phyloP scores from a whole-genome alignment of 2,329 filamentous ascomycete species.

The Didymella segeticola region DNA sequence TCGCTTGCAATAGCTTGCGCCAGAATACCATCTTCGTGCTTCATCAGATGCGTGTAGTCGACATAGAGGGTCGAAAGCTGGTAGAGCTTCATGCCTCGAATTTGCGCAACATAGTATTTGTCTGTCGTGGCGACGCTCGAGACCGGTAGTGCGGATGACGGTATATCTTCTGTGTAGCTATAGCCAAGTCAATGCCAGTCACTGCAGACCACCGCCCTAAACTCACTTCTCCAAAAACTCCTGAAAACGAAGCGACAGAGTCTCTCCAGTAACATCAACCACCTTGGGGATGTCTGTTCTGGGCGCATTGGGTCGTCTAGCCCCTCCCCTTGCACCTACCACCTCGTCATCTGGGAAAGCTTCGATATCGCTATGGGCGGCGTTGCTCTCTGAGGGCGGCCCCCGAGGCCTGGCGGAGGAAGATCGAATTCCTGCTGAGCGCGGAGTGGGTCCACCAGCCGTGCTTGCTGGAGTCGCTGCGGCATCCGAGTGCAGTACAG shows the following conservation, averaged over 20 bases:
- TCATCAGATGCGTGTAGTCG: slow-evolving; percentile 83
- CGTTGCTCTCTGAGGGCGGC: slow-evolving; percentile 59
- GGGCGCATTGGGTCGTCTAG: slow-evolving; percentile 50
- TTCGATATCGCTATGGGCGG: slow-evolving; percentile 62
- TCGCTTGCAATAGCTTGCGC: slow-evolving; percentile 86
- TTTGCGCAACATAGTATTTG: slow-evolving; percentile 85
- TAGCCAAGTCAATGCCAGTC: slow-evolving; percentile 15
- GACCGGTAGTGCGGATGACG: slow-evolving; percentile 67
- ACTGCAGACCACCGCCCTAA: background rate
- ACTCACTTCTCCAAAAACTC: slow-evolving; percentile 77
- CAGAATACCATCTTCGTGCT: slow-evolving; percentile 78
- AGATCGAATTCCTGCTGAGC: slow-evolving; percentile 50
- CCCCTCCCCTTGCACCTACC: slow-evolving; percentile 58
- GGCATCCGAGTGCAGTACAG: slow-evolving; percentile 57
- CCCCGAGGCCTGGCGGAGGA: slow-evolving; percentile 64
- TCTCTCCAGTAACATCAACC: slow-evolving; percentile 76
- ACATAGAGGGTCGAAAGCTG: slow-evolving; percentile 85
- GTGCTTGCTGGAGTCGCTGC: slow-evolving; percentile 49
- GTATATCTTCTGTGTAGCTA: slow-evolving; percentile 72
- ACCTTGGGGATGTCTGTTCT: slow-evolving; percentile 71
- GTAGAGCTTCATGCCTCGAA: slow-evolving; percentile 76
- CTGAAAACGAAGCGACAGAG: slow-evolving; percentile 78
- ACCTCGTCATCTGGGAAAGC: slow-evolving; percentile 68
- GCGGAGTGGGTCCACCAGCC: slow-evolving; percentile 44
- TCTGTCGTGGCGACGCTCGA: slow-evolving; percentile 77